Evolutionary conservation across 2,329 filamentous ascomycete species (phyloP).

Genomic region (Pseudocercospora cruenta): DNA sequence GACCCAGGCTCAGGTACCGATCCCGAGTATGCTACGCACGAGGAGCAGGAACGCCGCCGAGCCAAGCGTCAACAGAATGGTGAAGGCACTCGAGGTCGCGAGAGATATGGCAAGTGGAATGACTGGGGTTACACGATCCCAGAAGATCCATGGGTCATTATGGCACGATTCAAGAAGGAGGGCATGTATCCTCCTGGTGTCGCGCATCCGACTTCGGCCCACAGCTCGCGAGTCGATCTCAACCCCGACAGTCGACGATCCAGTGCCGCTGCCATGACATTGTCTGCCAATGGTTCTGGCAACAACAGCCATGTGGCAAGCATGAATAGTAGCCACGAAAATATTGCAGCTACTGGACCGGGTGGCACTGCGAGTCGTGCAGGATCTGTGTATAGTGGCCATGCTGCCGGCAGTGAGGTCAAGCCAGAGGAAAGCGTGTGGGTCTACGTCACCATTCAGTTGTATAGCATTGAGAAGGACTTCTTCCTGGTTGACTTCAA

Average conservation of each 20-base stretch:
- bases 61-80: conserved; percentile 27
- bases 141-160: conserved; percentile 92
- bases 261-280: conserved; percentile 34
- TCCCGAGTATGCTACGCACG: conserved; percentile 42
- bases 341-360: conserved; percentile 32
- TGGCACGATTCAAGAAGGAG: conserved; percentile 83
- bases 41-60: conserved; percentile 39
- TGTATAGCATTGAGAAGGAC: conserved; percentile 89
- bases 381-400: conserved; percentile 21
- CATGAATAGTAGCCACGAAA: conserved; percentile 33
- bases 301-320: conserved; percentile 27
- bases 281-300: conserved; percentile 27
- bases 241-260: conserved; percentile 19
- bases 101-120: conserved; percentile 51
- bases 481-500: conserved; percentile 99
- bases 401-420: conserved; percentile 21
- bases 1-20: conserved; percentile 44
- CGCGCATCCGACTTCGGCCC: conserved; percentile 54
- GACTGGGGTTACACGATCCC: conserved; percentile 76
- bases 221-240: conserved; percentile 55
- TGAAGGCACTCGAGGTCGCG: conserved; percentile 38
- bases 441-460: conserved; percentile 93
- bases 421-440: conserved; percentile 71
- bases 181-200: conserved; percentile 65
- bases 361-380: conserved; percentile 15